Conservation (phyloP, 2,329 filamentous ascomycete genomes). For the Aspergillus glaucus region DNA sequence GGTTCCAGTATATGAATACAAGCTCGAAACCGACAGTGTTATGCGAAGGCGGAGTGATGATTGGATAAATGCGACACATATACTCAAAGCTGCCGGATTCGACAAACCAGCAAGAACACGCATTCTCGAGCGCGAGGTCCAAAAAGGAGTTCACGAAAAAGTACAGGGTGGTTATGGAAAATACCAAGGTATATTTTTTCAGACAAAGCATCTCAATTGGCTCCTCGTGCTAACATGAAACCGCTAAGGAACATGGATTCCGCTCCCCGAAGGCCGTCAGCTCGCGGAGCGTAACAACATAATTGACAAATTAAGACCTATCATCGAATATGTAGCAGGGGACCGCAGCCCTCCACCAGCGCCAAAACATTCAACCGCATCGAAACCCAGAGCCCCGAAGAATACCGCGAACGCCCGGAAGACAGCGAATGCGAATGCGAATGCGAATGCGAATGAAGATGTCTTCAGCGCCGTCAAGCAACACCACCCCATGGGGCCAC, state of each 20-base stretch:
- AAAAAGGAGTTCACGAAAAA: conserved; percentile 95
- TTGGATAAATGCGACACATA: conserved; percentile 99
- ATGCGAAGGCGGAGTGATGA: conserved; percentile 91
- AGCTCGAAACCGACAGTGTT: conserved; percentile 82
- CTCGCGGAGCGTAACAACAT: conserved; percentile 84
- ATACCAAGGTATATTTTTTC: conserved; percentile 67
- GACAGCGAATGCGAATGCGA: conserved; percentile 21
- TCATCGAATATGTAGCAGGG: conserved; percentile 84
- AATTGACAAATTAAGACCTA: conserved; percentile 72
- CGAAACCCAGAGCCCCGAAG: conserved; percentile 73
- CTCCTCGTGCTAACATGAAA: conserved; percentile 3
- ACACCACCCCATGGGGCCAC: conserved; percentile 29
- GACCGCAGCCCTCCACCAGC: conserved; percentile 86
- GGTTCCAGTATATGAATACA: conserved; percentile 93
- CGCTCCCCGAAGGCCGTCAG: conserved; percentile 69
- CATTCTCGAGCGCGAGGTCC: conserved; percentile 92
- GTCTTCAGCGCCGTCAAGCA: conserved; percentile 27
- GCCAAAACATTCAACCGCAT: conserved; percentile 71
- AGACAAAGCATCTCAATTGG: conserved; percentile 1
- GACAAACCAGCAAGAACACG: conserved; percentile 94
- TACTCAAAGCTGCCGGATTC: conserved; percentile 92
- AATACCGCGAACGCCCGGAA: conserved; percentile 59
- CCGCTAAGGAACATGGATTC: conserved; percentile 81
- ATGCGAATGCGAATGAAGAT: conserved; percentile 13
- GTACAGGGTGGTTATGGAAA: conserved; percentile 98